Evolutionary conservation across 2,329 filamentous ascomycete genomes (phyloP), one percentile per base, ranked within the genome.

Genomic region (Apiospora aurea): DNA sequence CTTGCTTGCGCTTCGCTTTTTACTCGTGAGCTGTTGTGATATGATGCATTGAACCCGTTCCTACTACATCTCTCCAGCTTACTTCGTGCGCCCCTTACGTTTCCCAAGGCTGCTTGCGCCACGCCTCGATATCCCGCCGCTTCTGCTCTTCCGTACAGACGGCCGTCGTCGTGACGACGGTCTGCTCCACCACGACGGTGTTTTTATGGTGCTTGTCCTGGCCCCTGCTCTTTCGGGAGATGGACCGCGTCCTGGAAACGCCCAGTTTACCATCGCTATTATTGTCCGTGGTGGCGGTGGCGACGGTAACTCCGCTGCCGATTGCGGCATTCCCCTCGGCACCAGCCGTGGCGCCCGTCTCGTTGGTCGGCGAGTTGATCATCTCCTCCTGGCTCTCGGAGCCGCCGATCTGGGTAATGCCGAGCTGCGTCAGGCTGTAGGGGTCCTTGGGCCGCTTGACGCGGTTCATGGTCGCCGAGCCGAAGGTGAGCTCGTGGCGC

Each of bases 371-470:
- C 10, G 66, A 21, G 14, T 34, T 21, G 41, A 68, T 68, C 43
- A 68, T 68, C 66, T 47, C 66, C 66, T 68, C 66, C 66, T 46
- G 41, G 66, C 66, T 68, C 24, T 68, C 66, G 13, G 66, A 68
- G 4, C 66, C 4, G n/a, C 24, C 44, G 13, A 26, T 21, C 43
- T 41, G 67, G 24, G 68, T 72, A 6, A 76, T 70, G 14, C 75
- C 74, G 26, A 76, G 26, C 57, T 73, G 71, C 13, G 75, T 74
- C 24, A 76, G 64, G 34, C 75, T 76, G 67, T 73, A 76, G 0
- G 75, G 75, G 21, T 76, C 75, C 18, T 71, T 72, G 13, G 75
- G 68, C 18, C 75, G 74, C n/a, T 73, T 69, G 26, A 57, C 69
- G 10, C 70, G 64, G 18, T 67, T 46, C 21, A 70, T 41, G 11